A percentile compares a stretch with the other conserved stretches of the same genome.
These are phyloP conservation scores for Brassica cretica DNA, from an alignment of 345 rosid species.

Conservation along the genomic window DNA sequence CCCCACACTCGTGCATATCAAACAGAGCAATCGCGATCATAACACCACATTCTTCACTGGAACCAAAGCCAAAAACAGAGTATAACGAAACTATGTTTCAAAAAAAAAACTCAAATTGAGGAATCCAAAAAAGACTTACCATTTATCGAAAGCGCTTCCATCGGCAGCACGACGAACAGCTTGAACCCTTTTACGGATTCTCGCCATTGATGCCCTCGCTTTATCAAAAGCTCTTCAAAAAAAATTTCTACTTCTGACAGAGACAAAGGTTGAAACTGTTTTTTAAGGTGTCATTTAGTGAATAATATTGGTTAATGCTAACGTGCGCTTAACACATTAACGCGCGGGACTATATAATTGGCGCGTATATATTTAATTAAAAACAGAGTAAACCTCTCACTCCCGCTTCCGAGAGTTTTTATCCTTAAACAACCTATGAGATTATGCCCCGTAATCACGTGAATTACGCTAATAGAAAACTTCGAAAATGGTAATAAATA, in stretches of 20 bases:
- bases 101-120: background rate
- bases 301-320: background rate
- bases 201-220: conserved; percentile 53
- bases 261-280: background rate
- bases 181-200: conserved; percentile 67
- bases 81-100: background rate
- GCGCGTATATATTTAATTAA: background rate
- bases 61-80: conserved; percentile 19
- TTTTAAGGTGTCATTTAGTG: background rate
- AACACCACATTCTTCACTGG: conserved; percentile 60
- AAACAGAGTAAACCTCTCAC: background rate
- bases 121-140: conserved; percentile 43
- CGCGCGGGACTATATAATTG: background rate
- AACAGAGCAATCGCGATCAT: conserved; percentile 62
- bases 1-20: conserved; percentile 74
- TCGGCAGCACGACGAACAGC: conserved; percentile 72
- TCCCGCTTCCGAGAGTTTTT: background rate
- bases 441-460: too few relatives aligned
- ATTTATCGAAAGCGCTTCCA: conserved; percentile 76
- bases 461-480: conserved; percentile 8
- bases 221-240: background rate
- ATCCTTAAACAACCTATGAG: background rate
- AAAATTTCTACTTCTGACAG: background rate
- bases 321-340: background rate
- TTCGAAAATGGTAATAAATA: background rate